Conservation (phyloP, 768 basidiomycete genomes). For the Calvatia gigantea region DNA sequence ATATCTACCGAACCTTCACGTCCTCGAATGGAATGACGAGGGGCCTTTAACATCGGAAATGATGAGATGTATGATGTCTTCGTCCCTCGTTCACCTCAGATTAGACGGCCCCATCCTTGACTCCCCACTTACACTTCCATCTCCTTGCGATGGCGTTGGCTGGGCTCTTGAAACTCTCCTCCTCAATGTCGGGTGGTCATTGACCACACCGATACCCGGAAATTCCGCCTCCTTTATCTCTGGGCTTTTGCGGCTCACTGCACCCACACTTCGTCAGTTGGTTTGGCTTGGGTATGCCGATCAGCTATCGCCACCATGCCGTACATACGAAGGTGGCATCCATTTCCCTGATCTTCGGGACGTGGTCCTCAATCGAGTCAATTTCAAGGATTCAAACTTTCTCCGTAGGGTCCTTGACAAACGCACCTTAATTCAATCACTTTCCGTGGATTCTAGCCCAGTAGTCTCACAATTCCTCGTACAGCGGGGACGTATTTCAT, state of each 20-base stretch:
- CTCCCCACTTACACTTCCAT: not conserved
- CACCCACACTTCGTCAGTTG: conserved; percentile 20
- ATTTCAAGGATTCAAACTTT: conserved; percentile 5
- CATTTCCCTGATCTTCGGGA: conserved; percentile 19
- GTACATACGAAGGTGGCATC: not conserved
- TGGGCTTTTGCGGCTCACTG: conserved; percentile 8
- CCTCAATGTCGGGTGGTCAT: conserved; percentile 13
- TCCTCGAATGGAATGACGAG: conserved; percentile 23
- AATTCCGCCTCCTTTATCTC: conserved; percentile 5
- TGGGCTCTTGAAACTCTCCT: conserved; percentile 16
- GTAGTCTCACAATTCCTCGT: not conserved
- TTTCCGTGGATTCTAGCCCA: conserved; percentile 13
- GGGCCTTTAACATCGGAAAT: conserved; percentile 12
- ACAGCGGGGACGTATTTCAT: conserved; percentile 18
- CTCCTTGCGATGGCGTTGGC: not conserved
- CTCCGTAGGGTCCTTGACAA: conserved; percentile 12
- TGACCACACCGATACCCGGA: not conserved
- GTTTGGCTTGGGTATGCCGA: conserved; percentile 16
- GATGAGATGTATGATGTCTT: conserved; percentile 15
- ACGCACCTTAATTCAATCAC: conserved; percentile 3
- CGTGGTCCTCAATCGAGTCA: conserved; percentile 16
- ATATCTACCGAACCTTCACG: conserved; percentile 23
- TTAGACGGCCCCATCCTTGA: conserved; percentile 16
- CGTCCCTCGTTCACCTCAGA: conserved; percentile 21
- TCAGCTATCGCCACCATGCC: conserved; percentile 3